phyloP scores from a whole-genome alignment of 2,329 filamentous ascomycete species.

The Hypoxylon sp. region DNA sequence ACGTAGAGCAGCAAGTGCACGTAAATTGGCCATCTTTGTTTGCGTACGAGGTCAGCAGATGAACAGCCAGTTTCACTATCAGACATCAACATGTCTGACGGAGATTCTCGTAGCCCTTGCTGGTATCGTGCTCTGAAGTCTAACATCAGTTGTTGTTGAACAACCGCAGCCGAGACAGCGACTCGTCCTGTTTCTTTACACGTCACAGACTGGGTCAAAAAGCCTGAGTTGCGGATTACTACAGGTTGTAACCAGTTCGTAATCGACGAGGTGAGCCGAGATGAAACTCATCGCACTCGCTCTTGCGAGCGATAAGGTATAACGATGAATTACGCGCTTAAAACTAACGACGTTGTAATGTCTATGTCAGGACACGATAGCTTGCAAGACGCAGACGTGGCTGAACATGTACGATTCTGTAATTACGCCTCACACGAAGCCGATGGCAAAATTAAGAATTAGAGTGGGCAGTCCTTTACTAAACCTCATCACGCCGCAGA shows the following conservation, averaged over 20 bases:
- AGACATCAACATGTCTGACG: background rate
- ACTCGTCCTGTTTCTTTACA: slow-evolving; percentile 14
- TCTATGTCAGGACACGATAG: background rate
- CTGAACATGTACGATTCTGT: background rate
- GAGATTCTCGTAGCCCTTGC: background rate
- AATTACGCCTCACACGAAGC: background rate
- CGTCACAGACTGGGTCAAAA: slow-evolving; percentile 20
- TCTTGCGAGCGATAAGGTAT: background rate
- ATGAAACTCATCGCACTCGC: slow-evolving; percentile 13
- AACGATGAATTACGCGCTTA: background rate
- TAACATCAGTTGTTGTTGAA: background rate
- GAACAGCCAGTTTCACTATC: slow-evolving; percentile 2
- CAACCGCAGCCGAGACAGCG: slow-evolving; percentile 13
- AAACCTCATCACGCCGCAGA: background rate
- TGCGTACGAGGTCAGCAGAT: background rate
- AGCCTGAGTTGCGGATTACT: slow-evolving; percentile 12
- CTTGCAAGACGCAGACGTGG: background rate
- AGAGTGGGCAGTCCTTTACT: background rate
- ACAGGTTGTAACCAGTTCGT: slow-evolving; percentile 9
- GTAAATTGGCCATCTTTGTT: background rate
- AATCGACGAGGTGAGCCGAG: slow-evolving; percentile 21
- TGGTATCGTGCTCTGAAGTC: background rate
- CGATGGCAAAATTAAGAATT: background rate
- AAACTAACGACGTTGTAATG: background rate
- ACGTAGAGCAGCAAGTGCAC: background rate